Evolutionary conservation across 1,139 yeast genomes (phyloP).

Genomic region (Magnusiomyces magnusii): DNA sequence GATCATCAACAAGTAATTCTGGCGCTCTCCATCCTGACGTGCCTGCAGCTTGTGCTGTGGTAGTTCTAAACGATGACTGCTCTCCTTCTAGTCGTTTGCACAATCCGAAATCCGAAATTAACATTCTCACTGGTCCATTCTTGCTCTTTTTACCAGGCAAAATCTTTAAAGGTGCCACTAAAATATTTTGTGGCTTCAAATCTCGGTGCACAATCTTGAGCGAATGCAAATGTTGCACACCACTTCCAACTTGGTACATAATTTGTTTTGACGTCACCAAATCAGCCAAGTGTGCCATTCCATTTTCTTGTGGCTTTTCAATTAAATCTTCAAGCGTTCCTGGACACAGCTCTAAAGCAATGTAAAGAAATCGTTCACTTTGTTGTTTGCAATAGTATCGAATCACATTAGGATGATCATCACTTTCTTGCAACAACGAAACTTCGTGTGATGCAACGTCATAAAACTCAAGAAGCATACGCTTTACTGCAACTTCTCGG

Average conservation of each 20-base stretch:
- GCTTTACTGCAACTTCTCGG: slow-evolving; percentile 90
- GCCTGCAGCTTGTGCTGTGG: slow-evolving; percentile 91
- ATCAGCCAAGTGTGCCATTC: background rate
- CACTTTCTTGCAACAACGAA: slow-evolving; percentile 80
- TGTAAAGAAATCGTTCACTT: slow-evolving; percentile 78
- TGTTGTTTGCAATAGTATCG: slow-evolving; percentile 89
- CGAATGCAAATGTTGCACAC: slow-evolving; percentile 80
- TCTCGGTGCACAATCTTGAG: slow-evolving; percentile 93
- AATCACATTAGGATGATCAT: slow-evolving; percentile 92
- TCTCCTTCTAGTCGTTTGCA: slow-evolving; percentile 88
- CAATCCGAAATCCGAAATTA: slow-evolving; percentile 87
- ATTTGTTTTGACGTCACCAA: slow-evolving; percentile 47
- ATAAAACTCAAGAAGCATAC: slow-evolving; percentile 88
- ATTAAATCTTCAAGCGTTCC: slow-evolving; percentile 84
- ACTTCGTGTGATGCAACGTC: slow-evolving; percentile 97
- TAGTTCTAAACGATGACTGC: slow-evolving; percentile 89
- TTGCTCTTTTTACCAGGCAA: slow-evolving; percentile 15
- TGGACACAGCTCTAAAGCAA: slow-evolving; percentile 86
- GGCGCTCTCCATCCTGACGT: slow-evolving; percentile 99
- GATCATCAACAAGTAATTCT: slow-evolving; percentile 47
- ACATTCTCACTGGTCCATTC: slow-evolving; percentile 48
- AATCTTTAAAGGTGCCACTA: slow-evolving; percentile 65
- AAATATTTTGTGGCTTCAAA: slow-evolving; percentile 89
- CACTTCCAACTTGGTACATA: slow-evolving; percentile 71
- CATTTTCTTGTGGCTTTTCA: slow-evolving; percentile 27